Conservation (phyloP, 495 filamentous ascomycete genomes). For the Daldinia grandis region DNA sequence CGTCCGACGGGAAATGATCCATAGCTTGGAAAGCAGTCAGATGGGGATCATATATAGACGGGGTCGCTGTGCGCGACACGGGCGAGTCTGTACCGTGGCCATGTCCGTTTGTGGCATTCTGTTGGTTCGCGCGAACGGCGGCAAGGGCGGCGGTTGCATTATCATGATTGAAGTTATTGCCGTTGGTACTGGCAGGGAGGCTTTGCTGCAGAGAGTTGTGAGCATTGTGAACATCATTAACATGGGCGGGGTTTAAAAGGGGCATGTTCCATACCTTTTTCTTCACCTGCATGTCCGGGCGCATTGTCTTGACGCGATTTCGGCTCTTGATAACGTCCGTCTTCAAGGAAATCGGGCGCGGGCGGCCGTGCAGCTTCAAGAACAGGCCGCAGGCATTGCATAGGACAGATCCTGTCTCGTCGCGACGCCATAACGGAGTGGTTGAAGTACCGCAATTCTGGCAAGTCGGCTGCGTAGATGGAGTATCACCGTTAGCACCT, state of each 20-base stretch:
- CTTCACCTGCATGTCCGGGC: slow-evolving; percentile 77
- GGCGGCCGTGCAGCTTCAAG: slow-evolving; percentile 92
- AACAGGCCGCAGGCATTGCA: slow-evolving; percentile 99
- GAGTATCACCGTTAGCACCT: slow-evolving; percentile 62
- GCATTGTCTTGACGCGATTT: slow-evolving; percentile 92
- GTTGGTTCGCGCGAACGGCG: slow-evolving; percentile 68
- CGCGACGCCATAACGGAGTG: slow-evolving; percentile 95
- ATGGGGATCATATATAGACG: slow-evolving; percentile 69
- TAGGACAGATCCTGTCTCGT: slow-evolving; percentile 95
- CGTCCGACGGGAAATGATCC: slow-evolving; percentile 64
- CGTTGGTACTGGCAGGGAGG: slow-evolving; percentile 66
- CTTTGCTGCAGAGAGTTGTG: slow-evolving; percentile 49
- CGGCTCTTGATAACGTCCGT: slow-evolving; percentile 99
- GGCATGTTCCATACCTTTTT: slow-evolving; percentile 73
- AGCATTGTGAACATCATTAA: slow-evolving; percentile 11
- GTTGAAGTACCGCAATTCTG: slow-evolving; percentile 97
- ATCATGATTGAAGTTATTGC: slow-evolving; percentile 57
- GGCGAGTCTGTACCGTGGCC: slow-evolving; percentile 85
- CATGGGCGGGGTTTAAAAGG: slow-evolving; percentile 12
- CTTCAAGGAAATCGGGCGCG: slow-evolving; percentile 94
- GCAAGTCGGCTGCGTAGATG: slow-evolving; percentile 88
- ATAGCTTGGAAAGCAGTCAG: slow-evolving; percentile 77
- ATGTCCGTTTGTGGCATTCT: slow-evolving; percentile 74
- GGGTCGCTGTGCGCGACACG: slow-evolving; percentile 86
- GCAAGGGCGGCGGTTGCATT: slow-evolving; percentile 49